phyloP scores from a whole-genome alignment of 148 eudicot genomes.

The Persicaria tinctoria region DNA sequence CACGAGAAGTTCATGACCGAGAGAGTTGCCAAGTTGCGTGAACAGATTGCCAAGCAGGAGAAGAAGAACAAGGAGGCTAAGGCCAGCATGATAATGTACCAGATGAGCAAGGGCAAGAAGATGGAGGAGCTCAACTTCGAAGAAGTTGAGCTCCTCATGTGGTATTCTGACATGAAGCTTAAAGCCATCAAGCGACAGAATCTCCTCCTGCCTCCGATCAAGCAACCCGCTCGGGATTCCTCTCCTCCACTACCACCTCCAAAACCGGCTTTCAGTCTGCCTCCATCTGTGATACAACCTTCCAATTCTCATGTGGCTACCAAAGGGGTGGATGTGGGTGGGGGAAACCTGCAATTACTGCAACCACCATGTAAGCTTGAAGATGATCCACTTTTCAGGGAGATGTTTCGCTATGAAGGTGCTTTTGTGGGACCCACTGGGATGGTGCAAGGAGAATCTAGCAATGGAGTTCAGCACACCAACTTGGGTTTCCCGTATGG shows the following conservation, averaged over 20 bases:
- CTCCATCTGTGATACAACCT: background rate
- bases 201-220: slow-evolving; percentile 15
- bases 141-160: slow-evolving; percentile 3
- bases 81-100: slow-evolving; percentile 12
- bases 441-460: background rate
- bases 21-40: background rate
- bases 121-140: slow-evolving; percentile 12
- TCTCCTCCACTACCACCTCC: background rate
- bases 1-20: slow-evolving; percentile 18
- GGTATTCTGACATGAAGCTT: slow-evolving; percentile 17
- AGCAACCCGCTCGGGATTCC: background rate
- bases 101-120: slow-evolving; percentile 9
- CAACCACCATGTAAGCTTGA: background rate
- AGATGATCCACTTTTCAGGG: background rate
- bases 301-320: background rate
- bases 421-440: background rate
- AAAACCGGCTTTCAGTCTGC: background rate
- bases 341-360: background rate
- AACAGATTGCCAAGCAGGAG: slow-evolving; percentile 11
- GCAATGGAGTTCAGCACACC: background rate
- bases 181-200: background rate
- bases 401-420: background rate
- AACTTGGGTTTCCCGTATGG: background rate
- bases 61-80: slow-evolving; percentile 16
- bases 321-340: background rate